A percentile compares a stretch with the other conserved stretches of the same genome.
Evolutionary conservation across 805 yeast species (phyloP).

Genomic region (Torulaspora franciscae): DNA sequence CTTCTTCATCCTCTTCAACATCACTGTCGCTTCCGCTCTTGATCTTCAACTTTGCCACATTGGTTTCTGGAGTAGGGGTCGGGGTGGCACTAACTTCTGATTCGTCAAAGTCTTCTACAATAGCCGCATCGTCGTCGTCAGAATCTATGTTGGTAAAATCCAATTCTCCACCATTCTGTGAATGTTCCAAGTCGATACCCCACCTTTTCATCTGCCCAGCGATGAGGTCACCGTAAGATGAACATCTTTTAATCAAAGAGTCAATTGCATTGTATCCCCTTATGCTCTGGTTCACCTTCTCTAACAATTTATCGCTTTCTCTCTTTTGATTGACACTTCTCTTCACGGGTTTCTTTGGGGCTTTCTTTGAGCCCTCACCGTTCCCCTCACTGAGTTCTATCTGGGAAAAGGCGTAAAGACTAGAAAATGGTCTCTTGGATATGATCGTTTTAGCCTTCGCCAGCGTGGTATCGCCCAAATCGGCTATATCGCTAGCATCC

Average conservation of each 20-base stretch:
- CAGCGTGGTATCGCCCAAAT: conserved; percentile 67
- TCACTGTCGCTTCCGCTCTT: conserved; percentile 24
- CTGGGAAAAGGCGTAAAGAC: conserved; percentile 55
- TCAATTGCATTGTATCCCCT: conserved; percentile 94
- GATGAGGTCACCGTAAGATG: conserved; percentile 67
- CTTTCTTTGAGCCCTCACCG: conserved; percentile 24
- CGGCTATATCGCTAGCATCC: conserved; percentile 67
- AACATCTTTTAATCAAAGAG: conserved; percentile 79
- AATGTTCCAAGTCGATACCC: conserved; percentile 78
- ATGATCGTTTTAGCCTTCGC: conserved; percentile 60
- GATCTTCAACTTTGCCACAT: not conserved
- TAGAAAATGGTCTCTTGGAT: conserved; percentile 62
- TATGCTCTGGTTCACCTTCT: conserved; percentile 61
- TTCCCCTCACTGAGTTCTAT: conserved; percentile 45
- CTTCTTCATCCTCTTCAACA: conserved; percentile 32
- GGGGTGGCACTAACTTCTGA: conserved; percentile 24
- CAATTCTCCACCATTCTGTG: conserved; percentile 39
- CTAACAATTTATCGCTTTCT: conserved; percentile 70
- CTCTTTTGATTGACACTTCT: conserved; percentile 47
- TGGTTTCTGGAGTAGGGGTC: conserved; percentile 15
- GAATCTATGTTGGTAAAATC: conserved; percentile 32
- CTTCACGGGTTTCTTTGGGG: conserved; percentile 31
- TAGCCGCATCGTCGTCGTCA: conserved; percentile 30
- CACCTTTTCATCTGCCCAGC: conserved; percentile 69
- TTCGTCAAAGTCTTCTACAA: conserved; percentile 33